phyloP scores from a whole-genome alignment of 1,284 basidiomycete genomes.

The Nidula niveotomentosa region DNA sequence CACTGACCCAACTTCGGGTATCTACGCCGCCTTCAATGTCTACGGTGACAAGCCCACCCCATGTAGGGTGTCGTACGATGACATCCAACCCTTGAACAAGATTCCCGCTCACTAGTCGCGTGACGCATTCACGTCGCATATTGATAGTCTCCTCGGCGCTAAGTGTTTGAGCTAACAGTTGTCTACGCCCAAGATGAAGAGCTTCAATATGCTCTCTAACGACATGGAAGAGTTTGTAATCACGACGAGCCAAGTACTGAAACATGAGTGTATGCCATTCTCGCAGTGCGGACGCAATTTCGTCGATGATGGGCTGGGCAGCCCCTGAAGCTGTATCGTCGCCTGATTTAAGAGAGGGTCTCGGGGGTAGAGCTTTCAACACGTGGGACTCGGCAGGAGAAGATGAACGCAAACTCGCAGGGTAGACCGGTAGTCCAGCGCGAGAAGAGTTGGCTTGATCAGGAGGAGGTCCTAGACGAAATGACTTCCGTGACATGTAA shows the following conservation, averaged over 20 bases:
- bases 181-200: conserved; percentile 86
- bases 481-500: conserved; percentile 52
- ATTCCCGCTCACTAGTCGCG: conserved; percentile 87
- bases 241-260: conserved; percentile 83
- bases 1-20: conserved; percentile 78
- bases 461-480: conserved; percentile 69
- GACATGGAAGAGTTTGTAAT: conserved; percentile 88
- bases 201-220: conserved; percentile 92
- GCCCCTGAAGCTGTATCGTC: conserved; percentile 87
- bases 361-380: conserved; percentile 83
- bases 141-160: conserved; percentile 86
- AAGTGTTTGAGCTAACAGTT: conserved; percentile 87
- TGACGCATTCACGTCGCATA: conserved; percentile 86
- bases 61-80: conserved; percentile 92
- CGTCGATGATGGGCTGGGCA: conserved; percentile 90
- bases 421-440: conserved; percentile 68
- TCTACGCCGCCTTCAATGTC: conserved; percentile 80
- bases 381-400: conserved; percentile 66
- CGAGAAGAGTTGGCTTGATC: conserved; percentile 72
- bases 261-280: conserved; percentile 96
- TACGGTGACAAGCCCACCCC: conserved; percentile 86
- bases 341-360: conserved; percentile 90
- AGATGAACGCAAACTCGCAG: conserved; percentile 59
- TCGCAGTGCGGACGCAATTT: conserved; percentile 93
- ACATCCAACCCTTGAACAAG: conserved; percentile 92